phyloP scores from a whole-genome alignment of 163 green algal species.

The Chloromonas sp. region DNA sequence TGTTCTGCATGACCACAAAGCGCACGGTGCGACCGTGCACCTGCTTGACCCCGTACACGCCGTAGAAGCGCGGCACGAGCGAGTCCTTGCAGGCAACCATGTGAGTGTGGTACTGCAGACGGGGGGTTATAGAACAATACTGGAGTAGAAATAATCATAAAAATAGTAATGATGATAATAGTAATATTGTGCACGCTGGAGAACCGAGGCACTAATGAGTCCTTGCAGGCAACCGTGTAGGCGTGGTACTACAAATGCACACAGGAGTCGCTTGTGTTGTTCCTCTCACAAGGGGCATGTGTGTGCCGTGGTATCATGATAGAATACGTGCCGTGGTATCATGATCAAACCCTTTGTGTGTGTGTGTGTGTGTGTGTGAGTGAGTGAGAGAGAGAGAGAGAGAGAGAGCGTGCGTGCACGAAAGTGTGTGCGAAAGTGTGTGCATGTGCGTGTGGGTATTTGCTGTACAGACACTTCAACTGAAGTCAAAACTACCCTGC shows the following conservation, averaged over 20 bases:
- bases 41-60: constrained; percentile 75
- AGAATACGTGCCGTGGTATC: too few relatives aligned
- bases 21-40: constrained; percentile 63
- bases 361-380: not conserved
- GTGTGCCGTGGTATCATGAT: constrained; percentile 25
- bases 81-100: constrained; percentile 44
- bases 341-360: too few relatives aligned
- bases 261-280: constrained; percentile 61
- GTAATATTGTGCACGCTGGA: constrained; percentile 68
- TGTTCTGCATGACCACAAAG: constrained; percentile 97
- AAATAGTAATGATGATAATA: too few relatives aligned
- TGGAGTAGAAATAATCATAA: not conserved
- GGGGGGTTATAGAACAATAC: not conserved
- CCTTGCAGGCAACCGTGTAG: constrained; percentile 52
- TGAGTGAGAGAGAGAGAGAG: too few relatives aligned
- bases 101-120: constrained; percentile 53
- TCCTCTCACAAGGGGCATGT: constrained; percentile 44
- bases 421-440: too few relatives aligned
- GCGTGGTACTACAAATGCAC: constrained; percentile 37
- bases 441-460: too few relatives aligned
- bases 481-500: too few relatives aligned
- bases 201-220: constrained; percentile 79
- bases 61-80: constrained; percentile 86
- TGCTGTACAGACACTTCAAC: too few relatives aligned
- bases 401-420: too few relatives aligned